Base-by-base conservation (phyloP, 2,329 filamentous ascomycete species). In the Fusarium nygamai region DNA sequence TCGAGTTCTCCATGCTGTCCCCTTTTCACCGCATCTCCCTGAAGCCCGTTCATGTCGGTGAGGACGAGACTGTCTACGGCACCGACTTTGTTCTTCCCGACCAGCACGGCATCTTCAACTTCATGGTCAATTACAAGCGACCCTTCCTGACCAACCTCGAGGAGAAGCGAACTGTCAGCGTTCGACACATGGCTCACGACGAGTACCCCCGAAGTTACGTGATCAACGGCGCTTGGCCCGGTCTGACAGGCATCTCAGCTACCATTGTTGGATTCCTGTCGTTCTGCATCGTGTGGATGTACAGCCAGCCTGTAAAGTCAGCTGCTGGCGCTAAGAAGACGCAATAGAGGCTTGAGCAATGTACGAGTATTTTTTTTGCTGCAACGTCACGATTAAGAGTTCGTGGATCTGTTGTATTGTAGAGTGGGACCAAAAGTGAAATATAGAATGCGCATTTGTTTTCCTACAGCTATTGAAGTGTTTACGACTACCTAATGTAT, bases 31-130 rank as follows among this genome's bases (percentile, higher is more conserved):
- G 96, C 47, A 88, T 98, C 39, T 87, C 91, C 68, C 91, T 99
- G 38, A 78, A 85, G 14, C 89, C 90, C 20, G 82, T 86, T 16
- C 83, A 84, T 38, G 87, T 86, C 33, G 92, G 91, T 4, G 83
- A 87, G 62, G 92, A 94, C 78, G 91, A 91, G 73, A 92, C 93
- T 57, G 88, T 93, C 71, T 99, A 92, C 86, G 88, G 89, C 72
- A 88, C 90, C 51, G 88, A 90, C 31, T 98, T 99, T 85, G 93
- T 88, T 73, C 89, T 96, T 8, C 96, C 96, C 9, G 96, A 99
- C 82, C 96, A 99, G 85, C 96, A 99, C 86, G 96, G 96, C 81
- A 98, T 99, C 85, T 99, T 98, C 89, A 97, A 97, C 86, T 98
- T 99, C 89, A 91, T 92, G 81, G 89, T 98, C 83, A 97, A 98